These are phyloP conservation scores for Ormosia emarginata DNA, from an alignment of 306 rosid species.

Conservation along the genomic window DNA sequence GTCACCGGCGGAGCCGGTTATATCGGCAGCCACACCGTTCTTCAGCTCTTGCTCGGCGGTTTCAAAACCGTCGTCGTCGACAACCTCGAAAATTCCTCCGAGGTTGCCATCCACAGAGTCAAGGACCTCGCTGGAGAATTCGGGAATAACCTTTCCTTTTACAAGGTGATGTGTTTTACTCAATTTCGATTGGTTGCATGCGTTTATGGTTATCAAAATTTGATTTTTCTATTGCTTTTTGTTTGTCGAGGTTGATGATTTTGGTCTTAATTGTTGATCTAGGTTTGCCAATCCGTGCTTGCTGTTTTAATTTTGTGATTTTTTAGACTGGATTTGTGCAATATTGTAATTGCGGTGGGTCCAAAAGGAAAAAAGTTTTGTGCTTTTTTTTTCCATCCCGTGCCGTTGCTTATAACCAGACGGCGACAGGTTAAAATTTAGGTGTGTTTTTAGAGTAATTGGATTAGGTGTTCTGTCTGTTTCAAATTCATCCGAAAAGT, in stretches of 20 bases:
- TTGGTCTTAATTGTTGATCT: conserved; percentile 1
- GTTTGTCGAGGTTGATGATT: neutral
- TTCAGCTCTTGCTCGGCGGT: conserved; percentile 80
- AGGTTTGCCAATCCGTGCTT: neutral
- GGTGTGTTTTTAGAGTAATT: neutral
- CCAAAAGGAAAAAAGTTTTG: neutral
- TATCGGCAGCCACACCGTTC: conserved; percentile 90
- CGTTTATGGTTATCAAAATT: neutral
- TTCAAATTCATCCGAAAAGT: conserved; percentile 5
- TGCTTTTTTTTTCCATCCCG: neutral
- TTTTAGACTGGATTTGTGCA: neutral
- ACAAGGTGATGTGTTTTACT: conserved; percentile 48
- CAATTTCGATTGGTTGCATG: neutral
- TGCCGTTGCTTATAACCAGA: neutral
- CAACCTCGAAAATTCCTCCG: conserved; percentile 82
- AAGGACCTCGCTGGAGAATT: conserved; percentile 71
- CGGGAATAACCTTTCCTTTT: conserved; percentile 73
- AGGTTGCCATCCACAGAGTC: conserved; percentile 56
- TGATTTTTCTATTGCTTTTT: neutral
- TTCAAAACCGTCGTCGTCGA: conserved; percentile 72
- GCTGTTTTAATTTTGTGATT: neutral
- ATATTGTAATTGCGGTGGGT: conserved; percentile 5
- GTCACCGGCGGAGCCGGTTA: conserved; percentile 99
- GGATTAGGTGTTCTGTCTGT: conserved; percentile 20
- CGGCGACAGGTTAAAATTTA: neutral